These are phyloP conservation scores for Nicotiana benthamiana DNA, from an alignment of 257 asterid genomes.

Conservation along the genomic window DNA sequence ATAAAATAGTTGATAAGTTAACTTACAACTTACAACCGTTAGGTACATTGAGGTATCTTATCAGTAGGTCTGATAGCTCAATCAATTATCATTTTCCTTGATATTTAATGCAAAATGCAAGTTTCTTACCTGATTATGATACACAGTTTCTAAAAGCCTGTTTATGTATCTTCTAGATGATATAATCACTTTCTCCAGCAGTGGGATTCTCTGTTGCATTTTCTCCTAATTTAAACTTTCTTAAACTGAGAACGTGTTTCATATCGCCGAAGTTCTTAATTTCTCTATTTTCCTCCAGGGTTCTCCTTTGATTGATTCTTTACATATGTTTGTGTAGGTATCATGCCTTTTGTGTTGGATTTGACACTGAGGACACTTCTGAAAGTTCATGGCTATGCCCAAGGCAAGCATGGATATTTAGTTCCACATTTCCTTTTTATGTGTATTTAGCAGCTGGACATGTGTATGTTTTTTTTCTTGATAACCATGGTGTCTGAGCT, in stretches of 20 bases:
- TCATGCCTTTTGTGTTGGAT: conserved; percentile 96
- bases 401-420: conserved; percentile 41
- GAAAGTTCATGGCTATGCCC: conserved; percentile 95
- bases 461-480: neutral
- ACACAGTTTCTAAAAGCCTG: neutral
- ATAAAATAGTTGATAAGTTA: no score
- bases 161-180: neutral
- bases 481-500: no score
- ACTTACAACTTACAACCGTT: no score
- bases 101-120: no score
- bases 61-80: no score
- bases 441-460: neutral
- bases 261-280: neutral
- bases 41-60: no score
- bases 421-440: neutral
- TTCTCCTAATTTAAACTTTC: neutral
- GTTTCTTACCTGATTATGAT: no score
- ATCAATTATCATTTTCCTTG: no score
- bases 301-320: conserved; percentile 18
- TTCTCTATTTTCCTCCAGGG: neutral
- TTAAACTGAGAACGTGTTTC: neutral
- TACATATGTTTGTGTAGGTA: conserved; percentile 50
- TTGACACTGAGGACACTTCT: conserved; percentile 83
- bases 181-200: neutral
- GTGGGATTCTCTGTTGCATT: neutral